Conservation (phyloP, 2,329 filamentous ascomycete genomes). For the Exophiala mesophila region DNA sequence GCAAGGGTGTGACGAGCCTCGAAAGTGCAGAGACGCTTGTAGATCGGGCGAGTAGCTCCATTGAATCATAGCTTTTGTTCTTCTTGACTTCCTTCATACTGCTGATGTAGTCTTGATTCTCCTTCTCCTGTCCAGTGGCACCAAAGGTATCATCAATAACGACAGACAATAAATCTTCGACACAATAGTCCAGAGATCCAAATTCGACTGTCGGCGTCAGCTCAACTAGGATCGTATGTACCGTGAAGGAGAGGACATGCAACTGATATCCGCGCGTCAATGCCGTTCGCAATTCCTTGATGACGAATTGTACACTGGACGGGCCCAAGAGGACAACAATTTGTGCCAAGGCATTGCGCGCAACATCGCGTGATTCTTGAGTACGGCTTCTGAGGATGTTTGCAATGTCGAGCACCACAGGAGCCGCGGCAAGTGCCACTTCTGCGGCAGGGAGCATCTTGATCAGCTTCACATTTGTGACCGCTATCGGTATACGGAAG, state of each 20-base stretch:
- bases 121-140: constrained; percentile 86
- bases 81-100: constrained; percentile 98
- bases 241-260: constrained; percentile 89
- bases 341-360: constrained; percentile 78
- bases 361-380: constrained; percentile 84
- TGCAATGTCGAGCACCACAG: constrained; percentile 84
- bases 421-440: constrained; percentile 69
- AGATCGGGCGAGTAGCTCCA: constrained; percentile 83
- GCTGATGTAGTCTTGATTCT: constrained; percentile 89
- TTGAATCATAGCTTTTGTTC: constrained; percentile 96
- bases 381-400: constrained; percentile 87
- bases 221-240: constrained; percentile 82
- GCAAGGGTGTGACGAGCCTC: constrained; percentile 71
- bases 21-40: constrained; percentile 70
- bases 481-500: constrained; percentile 80
- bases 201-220: constrained; percentile 67
- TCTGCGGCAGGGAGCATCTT: constrained; percentile 70
- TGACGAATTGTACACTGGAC: constrained; percentile 81
- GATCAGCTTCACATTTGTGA: constrained; percentile 83
- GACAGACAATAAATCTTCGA: constrained; percentile 70
- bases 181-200: constrained; percentile 85
- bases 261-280: constrained; percentile 84
- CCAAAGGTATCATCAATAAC: constrained; percentile 99
- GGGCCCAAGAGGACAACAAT: constrained; percentile 78
- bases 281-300: constrained; percentile 81